Conservation (phyloP, 1,284 basidiomycete genomes). For the Ustilago xerochloae region DNA sequence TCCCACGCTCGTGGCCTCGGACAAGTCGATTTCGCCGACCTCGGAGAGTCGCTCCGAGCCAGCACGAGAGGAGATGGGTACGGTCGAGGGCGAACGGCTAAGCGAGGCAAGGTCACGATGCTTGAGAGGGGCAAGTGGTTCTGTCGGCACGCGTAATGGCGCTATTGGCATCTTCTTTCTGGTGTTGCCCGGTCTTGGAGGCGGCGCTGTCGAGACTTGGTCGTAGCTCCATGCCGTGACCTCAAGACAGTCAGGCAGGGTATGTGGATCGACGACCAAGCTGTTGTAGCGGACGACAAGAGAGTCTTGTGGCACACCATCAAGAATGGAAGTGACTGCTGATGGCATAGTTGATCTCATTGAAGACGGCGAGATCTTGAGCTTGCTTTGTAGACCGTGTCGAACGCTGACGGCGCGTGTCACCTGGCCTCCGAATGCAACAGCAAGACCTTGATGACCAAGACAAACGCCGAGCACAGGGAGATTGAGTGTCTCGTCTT, state of each 20-base stretch:
- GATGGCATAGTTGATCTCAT: neutral
- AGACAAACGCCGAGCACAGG: conserved; percentile 90
- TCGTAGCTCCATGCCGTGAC: conserved; percentile 69
- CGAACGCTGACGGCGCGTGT: conserved; percentile 42
- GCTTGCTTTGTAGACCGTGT: conserved; percentile 54
- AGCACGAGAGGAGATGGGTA: conserved; percentile 24
- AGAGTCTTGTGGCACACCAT: conserved; percentile 72
- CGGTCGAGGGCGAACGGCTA: conserved; percentile 32
- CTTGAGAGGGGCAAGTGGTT: conserved; percentile 14
- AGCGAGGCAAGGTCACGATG: conserved; percentile 30
- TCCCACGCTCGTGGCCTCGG: conserved; percentile 26
- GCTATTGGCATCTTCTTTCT: neutral
- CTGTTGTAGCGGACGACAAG: conserved; percentile 84
- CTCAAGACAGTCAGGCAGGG: conserved; percentile 70
- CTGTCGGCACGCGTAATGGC: neutral
- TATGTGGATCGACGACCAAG: conserved; percentile 70
- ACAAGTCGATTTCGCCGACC: conserved; percentile 16
- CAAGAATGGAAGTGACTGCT: conserved; percentile 74
- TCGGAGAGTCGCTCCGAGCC: conserved; percentile 34
- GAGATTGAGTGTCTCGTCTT: conserved; percentile 66
- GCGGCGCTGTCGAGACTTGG: conserved; percentile 32
- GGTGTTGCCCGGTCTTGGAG: conserved; percentile 29
- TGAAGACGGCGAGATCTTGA: conserved; percentile 19
- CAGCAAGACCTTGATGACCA: conserved; percentile 87
- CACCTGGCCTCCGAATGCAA: conserved; percentile 77